Conservation (phyloP, 129 eudicot species). For the Artemisia argyi region DNA sequence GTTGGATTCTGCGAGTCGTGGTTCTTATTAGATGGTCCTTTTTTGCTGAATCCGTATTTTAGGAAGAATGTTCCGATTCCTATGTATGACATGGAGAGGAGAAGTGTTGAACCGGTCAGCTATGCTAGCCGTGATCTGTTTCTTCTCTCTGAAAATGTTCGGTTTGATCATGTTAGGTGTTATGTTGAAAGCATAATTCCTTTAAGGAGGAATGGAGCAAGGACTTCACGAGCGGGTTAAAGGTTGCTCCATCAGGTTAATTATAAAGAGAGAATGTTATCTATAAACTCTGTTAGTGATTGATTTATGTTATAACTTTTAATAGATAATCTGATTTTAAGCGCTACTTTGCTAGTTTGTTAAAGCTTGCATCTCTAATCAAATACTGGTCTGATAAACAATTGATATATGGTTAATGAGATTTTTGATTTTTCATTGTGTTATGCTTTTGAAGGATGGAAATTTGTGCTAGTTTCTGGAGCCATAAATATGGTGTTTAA, state of each 20-base stretch:
- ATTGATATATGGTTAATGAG: background rate
- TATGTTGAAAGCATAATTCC: slow-evolving; percentile 3
- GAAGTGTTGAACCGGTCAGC: background rate
- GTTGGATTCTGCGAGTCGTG: background rate
- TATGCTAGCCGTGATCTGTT: background rate
- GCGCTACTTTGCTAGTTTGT: too few relatives aligned
- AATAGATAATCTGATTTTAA: too few relatives aligned
- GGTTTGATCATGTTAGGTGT: slow-evolving; percentile 1
- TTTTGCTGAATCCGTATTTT: background rate
- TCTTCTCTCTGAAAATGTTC: background rate
- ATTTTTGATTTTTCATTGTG: background rate
- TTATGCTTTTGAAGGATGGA: background rate
- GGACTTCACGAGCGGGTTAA: background rate
- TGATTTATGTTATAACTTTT: too few relatives aligned
- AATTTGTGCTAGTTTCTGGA: background rate
- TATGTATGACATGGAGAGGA: background rate
- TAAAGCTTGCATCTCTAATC: background rate
- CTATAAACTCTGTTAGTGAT: too few relatives aligned
- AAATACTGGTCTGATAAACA: background rate
- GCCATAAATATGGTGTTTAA: background rate
- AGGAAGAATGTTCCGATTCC: background rate
- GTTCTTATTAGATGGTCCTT: background rate
- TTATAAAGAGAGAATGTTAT: background rate
- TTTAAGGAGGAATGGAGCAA: background rate
- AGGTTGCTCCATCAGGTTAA: background rate